These are phyloP conservation scores for Fraxinus floribunda DNA, from an alignment of 305 asterid species.

Conservation along the genomic window DNA sequence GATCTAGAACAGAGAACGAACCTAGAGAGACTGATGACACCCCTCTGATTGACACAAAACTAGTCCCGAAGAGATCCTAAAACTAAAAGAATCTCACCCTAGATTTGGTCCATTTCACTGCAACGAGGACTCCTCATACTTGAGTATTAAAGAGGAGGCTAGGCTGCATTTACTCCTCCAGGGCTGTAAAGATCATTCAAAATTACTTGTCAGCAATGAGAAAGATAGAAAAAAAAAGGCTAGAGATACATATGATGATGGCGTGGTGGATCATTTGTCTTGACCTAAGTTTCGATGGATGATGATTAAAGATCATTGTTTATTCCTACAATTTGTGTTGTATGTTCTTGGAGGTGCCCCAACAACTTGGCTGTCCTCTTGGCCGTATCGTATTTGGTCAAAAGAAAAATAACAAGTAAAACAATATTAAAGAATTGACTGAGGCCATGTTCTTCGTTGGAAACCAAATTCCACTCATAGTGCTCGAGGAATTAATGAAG, in stretches of 20 bases:
- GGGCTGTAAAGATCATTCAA: background rate
- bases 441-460: conserved; percentile 8
- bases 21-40: background rate
- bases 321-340: conserved; percentile 7
- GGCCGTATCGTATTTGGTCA: background rate
- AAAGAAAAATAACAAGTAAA: background rate
- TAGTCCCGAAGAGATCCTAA: background rate
- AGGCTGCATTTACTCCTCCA: background rate
- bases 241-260: background rate
- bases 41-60: background rate
- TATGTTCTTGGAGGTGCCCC: background rate
- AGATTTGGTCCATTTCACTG: conserved; percentile 7
- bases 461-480: conserved; percentile 4
- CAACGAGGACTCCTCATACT: background rate
- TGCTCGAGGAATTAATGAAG: conserved; percentile 12
- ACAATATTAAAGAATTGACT: background rate
- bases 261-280: background rate
- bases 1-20: background rate
- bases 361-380: background rate
- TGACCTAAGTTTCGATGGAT: conserved; percentile 8
- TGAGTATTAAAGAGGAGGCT: background rate
- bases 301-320: conserved; percentile 18
- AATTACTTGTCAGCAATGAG: background rate
- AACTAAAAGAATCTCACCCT: background rate
- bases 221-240: background rate